phyloP scores from a whole-genome alignment of 805 yeast genomes.

The Tetrapisispora nanseiensis region DNA sequence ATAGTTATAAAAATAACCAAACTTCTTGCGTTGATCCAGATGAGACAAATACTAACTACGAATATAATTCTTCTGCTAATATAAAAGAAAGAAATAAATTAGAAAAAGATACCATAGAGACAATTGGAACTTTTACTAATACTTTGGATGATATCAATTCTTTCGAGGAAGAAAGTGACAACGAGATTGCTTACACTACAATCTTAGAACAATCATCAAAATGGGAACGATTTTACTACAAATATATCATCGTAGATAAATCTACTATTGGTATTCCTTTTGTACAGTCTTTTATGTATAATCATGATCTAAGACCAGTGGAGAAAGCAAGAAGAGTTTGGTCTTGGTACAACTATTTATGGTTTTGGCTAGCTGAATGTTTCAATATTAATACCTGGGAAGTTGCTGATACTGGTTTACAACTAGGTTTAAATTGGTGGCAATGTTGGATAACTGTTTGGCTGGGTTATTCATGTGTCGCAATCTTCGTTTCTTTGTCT shows the following conservation, averaged over 20 bases:
- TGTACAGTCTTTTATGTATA: slow-evolving; percentile 57
- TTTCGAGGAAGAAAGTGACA: slow-evolving; percentile 1
- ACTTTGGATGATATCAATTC: slow-evolving; percentile 1
- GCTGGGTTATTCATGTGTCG: slow-evolving; percentile 70
- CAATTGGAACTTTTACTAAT: slow-evolving; percentile 1
- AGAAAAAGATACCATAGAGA: not conserved
- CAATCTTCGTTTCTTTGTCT: slow-evolving; percentile 55
- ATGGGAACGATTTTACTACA: slow-evolving; percentile 19
- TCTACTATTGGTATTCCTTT: slow-evolving; percentile 36
- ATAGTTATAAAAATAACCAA: not conserved
- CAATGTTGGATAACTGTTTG: slow-evolving; percentile 83
- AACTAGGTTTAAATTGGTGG: slow-evolving; percentile 81
- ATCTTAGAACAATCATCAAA: slow-evolving; percentile 4
- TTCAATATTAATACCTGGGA: slow-evolving; percentile 88
- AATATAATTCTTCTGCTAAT: not conserved
- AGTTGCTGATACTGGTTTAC: slow-evolving; percentile 79
- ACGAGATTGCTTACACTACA: not conserved
- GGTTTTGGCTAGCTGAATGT: slow-evolving; percentile 83
- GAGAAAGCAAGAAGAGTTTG: slow-evolving; percentile 68
- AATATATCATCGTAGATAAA: slow-evolving; percentile 20
- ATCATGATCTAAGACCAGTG: slow-evolving; percentile 71
- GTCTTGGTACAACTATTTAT: slow-evolving; percentile 73
- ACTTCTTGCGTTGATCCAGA: not conserved
- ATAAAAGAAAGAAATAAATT: not conserved
- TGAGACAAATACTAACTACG: not conserved